These are phyloP conservation scores for Effrenium voratum DNA, from an alignment of 73 alveolate species.

Conservation along the genomic window DNA sequence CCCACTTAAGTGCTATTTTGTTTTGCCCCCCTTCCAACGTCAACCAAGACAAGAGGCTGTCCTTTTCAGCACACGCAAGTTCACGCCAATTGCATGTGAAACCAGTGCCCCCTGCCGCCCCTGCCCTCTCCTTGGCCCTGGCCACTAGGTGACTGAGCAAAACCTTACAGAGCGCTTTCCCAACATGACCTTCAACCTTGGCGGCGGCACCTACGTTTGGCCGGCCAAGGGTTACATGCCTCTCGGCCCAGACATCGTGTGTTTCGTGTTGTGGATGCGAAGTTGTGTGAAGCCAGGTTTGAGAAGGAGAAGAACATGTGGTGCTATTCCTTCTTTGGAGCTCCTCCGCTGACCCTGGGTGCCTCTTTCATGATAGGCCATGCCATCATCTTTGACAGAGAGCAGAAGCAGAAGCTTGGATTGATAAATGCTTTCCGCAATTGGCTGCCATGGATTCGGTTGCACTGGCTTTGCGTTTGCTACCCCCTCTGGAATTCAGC, in stretches of 20 bases:
- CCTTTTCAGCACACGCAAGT: too few species aligned
- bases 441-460: too few species aligned
- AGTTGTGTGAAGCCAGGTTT: neutral
- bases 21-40: too few species aligned
- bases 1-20: too few species aligned
- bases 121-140: too few species aligned
- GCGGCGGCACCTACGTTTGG: constrained; percentile 3
- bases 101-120: too few species aligned
- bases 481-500: too few species aligned
- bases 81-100: too few species aligned
- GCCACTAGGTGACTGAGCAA: too few species aligned
- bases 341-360: neutral
- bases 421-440: too few species aligned
- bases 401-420: constrained; percentile 34
- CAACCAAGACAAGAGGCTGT: too few species aligned
- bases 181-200: neutral
- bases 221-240: constrained; percentile 40
- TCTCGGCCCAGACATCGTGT: neutral
- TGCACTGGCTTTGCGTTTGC: too few species aligned
- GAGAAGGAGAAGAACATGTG: neutral
- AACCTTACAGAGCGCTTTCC: constrained; percentile 49
- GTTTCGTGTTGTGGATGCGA: neutral
- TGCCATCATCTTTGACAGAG: constrained; percentile 55
- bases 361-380: constrained; percentile 37
- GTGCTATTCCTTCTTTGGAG: constrained; percentile 15